Evolutionary conservation across 108 stramenopile species (phyloP), one percentile per base, ranked within the genome.

Genomic region (Skeletonema grethae): DNA sequence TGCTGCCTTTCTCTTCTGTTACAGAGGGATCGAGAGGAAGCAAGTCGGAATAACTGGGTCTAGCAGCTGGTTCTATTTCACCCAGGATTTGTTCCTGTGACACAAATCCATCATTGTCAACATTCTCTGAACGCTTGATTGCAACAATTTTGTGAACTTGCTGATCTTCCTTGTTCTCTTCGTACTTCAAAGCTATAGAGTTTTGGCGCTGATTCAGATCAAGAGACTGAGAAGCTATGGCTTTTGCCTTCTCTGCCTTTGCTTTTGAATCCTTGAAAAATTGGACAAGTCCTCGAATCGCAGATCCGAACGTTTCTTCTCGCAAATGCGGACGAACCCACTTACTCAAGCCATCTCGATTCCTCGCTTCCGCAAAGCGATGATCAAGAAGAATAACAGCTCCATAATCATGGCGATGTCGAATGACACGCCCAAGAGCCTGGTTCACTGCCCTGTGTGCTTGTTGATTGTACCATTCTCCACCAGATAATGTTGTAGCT

Each of bases 391-490:
- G 77, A 8, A 99, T 75, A 1, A 99, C 92, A 31, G 96, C 94
- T 28, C 98, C 99, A 67, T 89, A 99, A 72, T 99, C 99, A n/a
- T 70, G 65, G 20, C 85, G 76, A 82, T 99, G 98, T n/a, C 99
- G 97, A 74, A 99, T 97, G 1, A 98, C 98, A 18, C 99, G 84
- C 0, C 99, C 99, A 32, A 99, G 78, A 9, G 97, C 98, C 75
- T 99, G 99, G 72, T 99, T 99, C 22, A 99, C 98, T 46, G 98
- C 98, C 3, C 98, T 85, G 57, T 93, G 89, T 4, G 98, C 99
- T 75, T 97, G 96, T 57, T 98, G 97, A 22, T 82, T 84, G 81
- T 99, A 99, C 99, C 99, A 99, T 39, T 95, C 96, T 29, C 87
- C 75, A 0, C 99, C 99, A 0, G 94, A 91, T 10, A 96, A 75